Base-by-base conservation (phyloP, 169 alveolate genomes). In the Haemoproteus tartakovskyi region DNA sequence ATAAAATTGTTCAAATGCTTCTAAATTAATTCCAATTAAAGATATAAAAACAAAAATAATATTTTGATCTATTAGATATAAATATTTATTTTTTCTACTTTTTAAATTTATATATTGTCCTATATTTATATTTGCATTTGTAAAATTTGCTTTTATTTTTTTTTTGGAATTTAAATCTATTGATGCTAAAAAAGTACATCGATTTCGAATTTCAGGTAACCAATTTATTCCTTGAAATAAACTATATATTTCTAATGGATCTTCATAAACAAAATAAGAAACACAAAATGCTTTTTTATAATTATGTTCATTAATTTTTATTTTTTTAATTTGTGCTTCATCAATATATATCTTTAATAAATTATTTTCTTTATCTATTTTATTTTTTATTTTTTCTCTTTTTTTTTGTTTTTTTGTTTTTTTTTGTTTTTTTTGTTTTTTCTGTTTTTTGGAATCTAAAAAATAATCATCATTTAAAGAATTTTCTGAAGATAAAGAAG, bases 251-350 rank as follows among this genome's bases (percentile, higher is more conserved):
- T 67, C 82, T 36, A 67, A 5, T 11, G 82, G 82, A 37, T 67
- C 82, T 67, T 67, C 82, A 54, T 67, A 67, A 24, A 41, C 40
- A 67, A 67, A 67, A 38, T 67, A 67, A 2, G 82, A 67, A 19
- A 67, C 70, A 40, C 82, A 67, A 22, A 67, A 67, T 52, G 51
- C 70, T 11, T 67, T 3, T 16, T 52, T 29, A 14, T 67, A 67
- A 3, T 22, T 5, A n/a, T 26, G 18, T 14, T 29, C 26, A 14
- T 22, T 29, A 16, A 46, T 37, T 46, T 9, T 0, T n/a, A 40
- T 2, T 6, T 26, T 54, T 12, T 67, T 14, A 40, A 67, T 47
- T 45, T 52, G 40, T 40, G 47, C 43, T 52, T 67, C 21, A 11
- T 46, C 82, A 18, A 67, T 67, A 46, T 4, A 67, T 67, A 67